Evolutionary conservation across 2,329 filamentous ascomycete genomes (phyloP), one percentile per base, ranked within the genome.

Genomic region (Phyllosticta ampelicida): DNA sequence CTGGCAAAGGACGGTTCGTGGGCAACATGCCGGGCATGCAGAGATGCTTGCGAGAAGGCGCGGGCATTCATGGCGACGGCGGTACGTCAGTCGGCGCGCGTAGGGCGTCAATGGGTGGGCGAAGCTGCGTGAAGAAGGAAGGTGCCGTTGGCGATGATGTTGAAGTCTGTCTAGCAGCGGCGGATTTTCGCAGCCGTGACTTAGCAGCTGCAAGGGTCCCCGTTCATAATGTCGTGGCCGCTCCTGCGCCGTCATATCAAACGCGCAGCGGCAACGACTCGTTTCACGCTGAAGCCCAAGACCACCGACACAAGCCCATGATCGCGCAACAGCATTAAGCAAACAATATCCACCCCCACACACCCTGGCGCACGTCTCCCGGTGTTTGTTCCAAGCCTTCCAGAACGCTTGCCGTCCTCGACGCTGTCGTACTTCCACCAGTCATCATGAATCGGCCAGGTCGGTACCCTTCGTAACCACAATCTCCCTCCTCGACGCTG

Each of bases 1-100:
- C 55, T 80, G 80, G 60, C 61, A 48, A 59, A 29, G 26, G 52
- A 54, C 2, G 56, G 36, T 36, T 50, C 48, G 51, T 53, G 26
- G 51, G 26, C n/a, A 19, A 52, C 44, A 16, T 23, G n/a, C 30
- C 56, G 51, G 44, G 56, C 52, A 48, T 54, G 36, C 28, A 54
- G 44, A n/a, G 56, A 50, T 29, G 50, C 19, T 19, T 52, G 51
- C 36, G 56, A 36, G 56, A 48, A 23, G 51, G 52, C 50, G 56
- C 56, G 56, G 51, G 54, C 52, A n/a, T 54, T 59, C 56, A 59
- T 59, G 48, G 19, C 49, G 56, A 28, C 13, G 18, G 21, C 23
- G 30, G 23, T 23, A 51, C 55, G 55, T 36, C 30, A 20, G 16
- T 26, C 5, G 16, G n/a, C 23, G 48, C 18, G 49, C 28, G 55